Evolutionary conservation across 2,329 filamentous ascomycete genomes (phyloP), one percentile per base, ranked within the genome.

Genomic region (Metarhizium album): DNA sequence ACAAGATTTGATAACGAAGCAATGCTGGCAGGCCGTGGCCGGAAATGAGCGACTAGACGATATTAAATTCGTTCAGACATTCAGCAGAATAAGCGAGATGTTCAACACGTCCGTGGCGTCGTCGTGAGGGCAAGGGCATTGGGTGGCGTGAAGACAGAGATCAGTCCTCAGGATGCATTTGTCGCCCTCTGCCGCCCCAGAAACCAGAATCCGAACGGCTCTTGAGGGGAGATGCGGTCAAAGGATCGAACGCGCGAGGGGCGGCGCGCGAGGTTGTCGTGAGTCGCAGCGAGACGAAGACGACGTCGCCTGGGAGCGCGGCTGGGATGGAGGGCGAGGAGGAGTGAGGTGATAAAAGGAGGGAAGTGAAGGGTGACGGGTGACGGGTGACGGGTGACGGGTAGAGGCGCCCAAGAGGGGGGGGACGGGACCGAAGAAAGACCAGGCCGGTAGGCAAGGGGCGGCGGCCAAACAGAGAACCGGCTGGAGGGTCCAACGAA

Each of bases 41-140:
- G 8, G 38, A 72, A 73, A 72, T 55, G 71, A 74, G 71, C 61
- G 72, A 69, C 68, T 69, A 63, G 71, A 73, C 70, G 70, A 70
- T 63, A 64, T 62, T 52, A 47, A 54, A 52, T 55, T 57, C 42
- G 59, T 51, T 40, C 42, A 40, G 58, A 55, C 57, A 60, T 60
- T 55, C 56, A 54, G 47, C 56, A 54, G 47, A 56, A 54, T 43
- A 47, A 42, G 27, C 23, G 56, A 63, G 56, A 62, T 60, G 64
- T 58, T 55, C 58, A 51, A 51, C 54, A 48, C 47, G 55, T 58
- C 58, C 59, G 60, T 58, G 46, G 57, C 53, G 49, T 53, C 42
- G 45, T 51, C 48, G 54, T 50, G 56, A 51, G 50, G 42, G 52
- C 37, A 47, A 45, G 43, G 42, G 50, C 37, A 46, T 49, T 40